Conservation (phyloP, 2,329 filamentous ascomycete genomes). For the Aureobasidium melanogenum region DNA sequence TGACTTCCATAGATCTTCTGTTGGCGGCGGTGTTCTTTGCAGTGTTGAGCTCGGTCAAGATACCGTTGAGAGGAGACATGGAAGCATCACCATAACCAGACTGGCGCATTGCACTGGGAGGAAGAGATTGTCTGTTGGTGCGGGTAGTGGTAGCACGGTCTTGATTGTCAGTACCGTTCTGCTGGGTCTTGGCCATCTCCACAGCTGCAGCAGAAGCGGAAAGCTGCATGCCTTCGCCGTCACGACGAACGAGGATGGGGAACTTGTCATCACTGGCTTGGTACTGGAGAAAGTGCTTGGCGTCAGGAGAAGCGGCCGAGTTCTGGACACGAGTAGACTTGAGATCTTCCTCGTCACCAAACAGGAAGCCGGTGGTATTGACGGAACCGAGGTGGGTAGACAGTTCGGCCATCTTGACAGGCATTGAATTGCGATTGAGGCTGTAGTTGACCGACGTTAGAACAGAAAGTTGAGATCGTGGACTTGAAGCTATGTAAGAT, state of each 20-base stretch:
- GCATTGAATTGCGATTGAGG: slow-evolving; percentile 88
- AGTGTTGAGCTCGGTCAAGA: slow-evolving; percentile 30
- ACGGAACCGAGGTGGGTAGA: slow-evolving; percentile 61
- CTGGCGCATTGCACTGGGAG: slow-evolving; percentile 26
- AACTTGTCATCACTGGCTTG: slow-evolving; percentile 75
- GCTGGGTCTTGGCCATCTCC: slow-evolving; percentile 53
- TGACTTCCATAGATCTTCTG: slow-evolving; percentile 41
- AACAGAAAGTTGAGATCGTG: not conserved
- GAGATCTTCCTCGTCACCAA: slow-evolving; percentile 61
- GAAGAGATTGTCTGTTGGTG: slow-evolving; percentile 32
- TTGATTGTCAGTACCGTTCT: slow-evolving; percentile 12
- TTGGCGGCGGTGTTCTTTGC: slow-evolving; percentile 33
- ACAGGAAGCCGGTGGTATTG: slow-evolving; percentile 76
- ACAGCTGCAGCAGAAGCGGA: slow-evolving; percentile 73
- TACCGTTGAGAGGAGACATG: slow-evolving; percentile 30
- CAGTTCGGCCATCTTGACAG: slow-evolving; percentile 49
- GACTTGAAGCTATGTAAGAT: not conserved
- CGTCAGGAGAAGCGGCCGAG: slow-evolving; percentile 48
- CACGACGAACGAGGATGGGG: slow-evolving; percentile 67
- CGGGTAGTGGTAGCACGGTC: slow-evolving; percentile 42
- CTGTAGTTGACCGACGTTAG: slow-evolving; percentile 35
- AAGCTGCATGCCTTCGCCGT: slow-evolving; percentile 53
- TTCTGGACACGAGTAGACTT: slow-evolving; percentile 33
- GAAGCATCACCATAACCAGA: slow-evolving; percentile 26
- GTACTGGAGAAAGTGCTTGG: slow-evolving; percentile 61